Evolutionary conservation across 2,329 filamentous ascomycete genomes (phyloP), one percentile per base, ranked within the genome.

Genomic region (Penicillium sp.): DNA sequence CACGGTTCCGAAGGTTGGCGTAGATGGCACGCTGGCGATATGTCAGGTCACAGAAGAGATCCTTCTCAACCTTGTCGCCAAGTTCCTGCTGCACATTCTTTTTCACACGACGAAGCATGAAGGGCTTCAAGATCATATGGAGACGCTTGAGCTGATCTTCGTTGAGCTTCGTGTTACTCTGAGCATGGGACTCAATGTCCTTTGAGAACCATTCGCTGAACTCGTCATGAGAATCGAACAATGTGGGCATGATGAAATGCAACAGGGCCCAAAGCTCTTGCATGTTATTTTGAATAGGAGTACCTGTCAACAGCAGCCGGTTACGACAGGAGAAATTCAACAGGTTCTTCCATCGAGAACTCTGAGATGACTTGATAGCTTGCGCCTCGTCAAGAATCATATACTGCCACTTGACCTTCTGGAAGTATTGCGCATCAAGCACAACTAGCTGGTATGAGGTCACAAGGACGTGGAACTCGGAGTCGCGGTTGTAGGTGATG

Each of bases 221-320:
- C 54, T 79, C 76, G 52, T 79, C 77, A 45, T 79, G 77, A 12
- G 76, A 79, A 58, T 79, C 94, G 74, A 99, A 99, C 47, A 99
- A 81, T 41, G 90, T 96, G n/a, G 94, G 94, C 94, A 99, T 97
- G 77, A 97, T 97, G 77, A 99, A 99, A 81, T 99, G 94, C 18
- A 99, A 81, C 61, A 99, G 76, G 28, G 94, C 94, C 94, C 94
- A 99, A 53, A 99, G 76, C 74, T 99, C 93, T 74, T 97, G 94
- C 94, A 99, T 99, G 80, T 97, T 99, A 78, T 99, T 99, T 74
- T 99, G 94, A 60, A 99, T 97, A 2, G 94, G 94, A 0, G 94
- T 99, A 76, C 94, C 94, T 0, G 94, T 99, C 18, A 99, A 82
- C 42, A 99, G 79, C 43, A 99, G 83, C 61, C 94, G 85, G 74